phyloP scores from a whole-genome alignment of 805 yeast species.

The Komagataella pastoris region DNA sequence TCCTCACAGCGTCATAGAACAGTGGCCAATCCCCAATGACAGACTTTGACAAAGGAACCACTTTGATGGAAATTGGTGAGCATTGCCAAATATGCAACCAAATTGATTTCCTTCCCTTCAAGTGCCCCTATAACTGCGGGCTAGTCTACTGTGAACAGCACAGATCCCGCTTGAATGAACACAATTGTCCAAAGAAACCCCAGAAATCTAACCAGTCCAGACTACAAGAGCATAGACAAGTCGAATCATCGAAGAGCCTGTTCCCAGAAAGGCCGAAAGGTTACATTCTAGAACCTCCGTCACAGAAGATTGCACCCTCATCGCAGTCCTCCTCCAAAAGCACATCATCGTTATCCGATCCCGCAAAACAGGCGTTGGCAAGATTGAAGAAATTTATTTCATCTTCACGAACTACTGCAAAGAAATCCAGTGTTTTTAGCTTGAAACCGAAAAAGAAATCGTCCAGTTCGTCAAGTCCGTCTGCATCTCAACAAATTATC shows the following conservation, averaged over 20 bases:
- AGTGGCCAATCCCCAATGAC: slow-evolving; percentile 1
- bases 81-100: slow-evolving; percentile 39
- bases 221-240: slow-evolving; percentile 11
- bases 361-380: slow-evolving; percentile 9
- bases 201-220: slow-evolving; percentile 5
- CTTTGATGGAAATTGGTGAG: slow-evolving; percentile 41
- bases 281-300: neutral
- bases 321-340: slow-evolving; percentile 15
- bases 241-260: slow-evolving; percentile 24
- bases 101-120: slow-evolving; percentile 46
- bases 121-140: slow-evolving; percentile 31
- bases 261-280: slow-evolving; percentile 36
- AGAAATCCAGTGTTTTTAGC: slow-evolving; percentile 1
- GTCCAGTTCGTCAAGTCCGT: slow-evolving; percentile 2
- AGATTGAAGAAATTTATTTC: slow-evolving; percentile 11
- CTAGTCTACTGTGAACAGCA: slow-evolving; percentile 37
- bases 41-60: slow-evolving; percentile 6
- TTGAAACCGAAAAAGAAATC: neutral
- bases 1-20: neutral
- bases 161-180: slow-evolving; percentile 20
- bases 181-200: slow-evolving; percentile 11
- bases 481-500: slow-evolving; percentile 12
- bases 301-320: slow-evolving; percentile 15
- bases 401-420: slow-evolving; percentile 3
- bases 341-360: slow-evolving; percentile 3